phyloP scores from a whole-genome alignment of 2,329 filamentous ascomycete genomes.

The Cadophora sp. region DNA sequence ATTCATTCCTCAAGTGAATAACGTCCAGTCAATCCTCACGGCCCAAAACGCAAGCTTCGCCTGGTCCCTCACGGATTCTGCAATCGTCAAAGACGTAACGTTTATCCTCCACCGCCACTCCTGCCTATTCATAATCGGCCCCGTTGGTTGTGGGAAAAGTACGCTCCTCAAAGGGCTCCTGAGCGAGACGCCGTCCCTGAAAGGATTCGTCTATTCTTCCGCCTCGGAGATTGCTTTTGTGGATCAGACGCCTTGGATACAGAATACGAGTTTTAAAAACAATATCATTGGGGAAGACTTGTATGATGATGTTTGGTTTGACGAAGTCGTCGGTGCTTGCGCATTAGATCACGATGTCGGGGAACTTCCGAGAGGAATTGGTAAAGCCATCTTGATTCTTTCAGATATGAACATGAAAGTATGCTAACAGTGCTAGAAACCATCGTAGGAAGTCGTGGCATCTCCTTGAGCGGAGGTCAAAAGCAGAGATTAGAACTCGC shows the following conservation, averaged over 20 bases:
- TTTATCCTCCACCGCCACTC: slow-evolving; percentile 30
- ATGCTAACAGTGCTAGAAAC: slow-evolving; percentile 30
- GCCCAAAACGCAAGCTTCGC: slow-evolving; percentile 39
- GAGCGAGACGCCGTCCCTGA: slow-evolving; percentile 37
- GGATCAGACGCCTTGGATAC: slow-evolving; percentile 53
- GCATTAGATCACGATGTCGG: slow-evolving; percentile 65
- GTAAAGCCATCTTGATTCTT: slow-evolving; percentile 51
- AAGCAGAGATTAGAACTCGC: slow-evolving; percentile 61
- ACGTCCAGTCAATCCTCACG: background rate
- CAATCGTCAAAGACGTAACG: slow-evolving; percentile 33
- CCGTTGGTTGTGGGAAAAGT: slow-evolving; percentile 45
- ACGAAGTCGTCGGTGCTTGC: slow-evolving; percentile 63
- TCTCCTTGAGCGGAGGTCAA: slow-evolving; percentile 45
- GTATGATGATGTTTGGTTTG: background rate
- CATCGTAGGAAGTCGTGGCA: slow-evolving; percentile 43
- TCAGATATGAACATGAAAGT: background rate
- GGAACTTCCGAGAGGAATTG: slow-evolving; percentile 67
- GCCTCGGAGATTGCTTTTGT: slow-evolving; percentile 48
- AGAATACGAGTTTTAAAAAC: slow-evolving; percentile 50
- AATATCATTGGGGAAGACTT: slow-evolving; percentile 44
- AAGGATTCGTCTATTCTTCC: slow-evolving; percentile 39
- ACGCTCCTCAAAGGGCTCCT: slow-evolving; percentile 42
- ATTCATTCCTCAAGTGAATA: too few species aligned
- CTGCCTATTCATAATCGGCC: slow-evolving; percentile 43
- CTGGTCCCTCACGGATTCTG: slow-evolving; percentile 27